These are phyloP conservation scores for Boletus insuetus DNA, from an alignment of 768 basidiomycete genomes.

Conservation along the genomic window DNA sequence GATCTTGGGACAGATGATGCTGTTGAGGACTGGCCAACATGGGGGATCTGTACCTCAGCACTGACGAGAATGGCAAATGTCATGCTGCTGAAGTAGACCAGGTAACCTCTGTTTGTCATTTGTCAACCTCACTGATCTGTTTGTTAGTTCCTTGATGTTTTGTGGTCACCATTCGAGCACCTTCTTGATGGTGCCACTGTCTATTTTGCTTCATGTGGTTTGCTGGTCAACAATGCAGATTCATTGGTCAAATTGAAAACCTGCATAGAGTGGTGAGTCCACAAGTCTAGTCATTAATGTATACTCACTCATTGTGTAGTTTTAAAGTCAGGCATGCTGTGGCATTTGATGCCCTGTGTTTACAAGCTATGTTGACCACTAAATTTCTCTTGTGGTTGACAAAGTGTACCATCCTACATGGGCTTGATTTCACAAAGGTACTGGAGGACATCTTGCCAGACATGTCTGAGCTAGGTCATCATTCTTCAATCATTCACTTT, in stretches of 20 bases:
- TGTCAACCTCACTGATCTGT: too few relatives aligned
- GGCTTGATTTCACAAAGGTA: neutral
- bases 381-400: neutral
- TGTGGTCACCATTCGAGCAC: too few relatives aligned
- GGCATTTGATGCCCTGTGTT: neutral
- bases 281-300: too few relatives aligned
- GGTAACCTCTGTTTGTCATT: neutral
- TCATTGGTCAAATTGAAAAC: neutral
- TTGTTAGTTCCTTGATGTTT: too few relatives aligned
- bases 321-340: neutral
- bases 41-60: neutral
- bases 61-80: neutral
- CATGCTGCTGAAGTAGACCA: neutral
- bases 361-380: neutral
- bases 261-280: neutral
- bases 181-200: too few relatives aligned
- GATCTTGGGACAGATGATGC: neutral
- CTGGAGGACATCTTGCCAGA: neutral
- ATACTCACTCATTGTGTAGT: neutral
- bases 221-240: too few relatives aligned
- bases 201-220: too few relatives aligned
- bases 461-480: neutral
- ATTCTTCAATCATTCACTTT: too few relatives aligned
- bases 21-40: neutral
- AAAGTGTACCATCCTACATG: neutral